Evolutionary conservation across 805 yeast species (phyloP), one percentile per base, ranked within the genome.

Genomic region (Sugiyamaella valdiviana): DNA sequence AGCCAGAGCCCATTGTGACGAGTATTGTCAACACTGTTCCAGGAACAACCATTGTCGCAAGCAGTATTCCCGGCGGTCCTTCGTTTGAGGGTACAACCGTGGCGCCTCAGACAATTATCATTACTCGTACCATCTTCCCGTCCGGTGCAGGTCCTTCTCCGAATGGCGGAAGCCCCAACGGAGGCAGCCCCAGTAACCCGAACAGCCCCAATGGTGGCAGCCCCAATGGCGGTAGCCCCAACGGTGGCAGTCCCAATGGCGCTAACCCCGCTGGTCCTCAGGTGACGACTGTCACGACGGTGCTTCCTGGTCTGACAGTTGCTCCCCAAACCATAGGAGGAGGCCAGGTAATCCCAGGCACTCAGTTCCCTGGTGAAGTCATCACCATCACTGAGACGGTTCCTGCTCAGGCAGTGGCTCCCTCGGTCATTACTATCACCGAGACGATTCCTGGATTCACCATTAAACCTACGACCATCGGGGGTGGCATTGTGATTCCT

Each of bases 251-350:
- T 36, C 39, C 42, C 15, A 14, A 36, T 6, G 21, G 39, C 10
- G 39, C 3, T 16, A 36, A 19, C 21, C 17, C 22, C 20, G 9
- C 15, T 22, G 29, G 42, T 20, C 44, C 44, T 7, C 6, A 14
- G 22, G 22, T 29, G 10, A 24, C 36, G 36, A 32, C 26, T 20
- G 24, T 23, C 36, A 36, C 50, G 10, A 46, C 50, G 6, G 22
- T 2, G 15, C 16, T 52, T 7, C 57, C 56, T 35, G 58, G 57
- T n/a, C 32, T 49, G 2, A 52, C 53, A 14, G 21, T 45, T 36
- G 35, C 48, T 21, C 48, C 46, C n/a, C 36, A 26, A 7, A 39
- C 48, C 12, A 22, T 43, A 38, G 44, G 19, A 9, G 51, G 51
- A n/a, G 44, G 44, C 24, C 26, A 42, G 2, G 36, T 46, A 12